Conservation (phyloP, 2,329 filamentous ascomycete genomes). For the Aspergillus persii region DNA sequence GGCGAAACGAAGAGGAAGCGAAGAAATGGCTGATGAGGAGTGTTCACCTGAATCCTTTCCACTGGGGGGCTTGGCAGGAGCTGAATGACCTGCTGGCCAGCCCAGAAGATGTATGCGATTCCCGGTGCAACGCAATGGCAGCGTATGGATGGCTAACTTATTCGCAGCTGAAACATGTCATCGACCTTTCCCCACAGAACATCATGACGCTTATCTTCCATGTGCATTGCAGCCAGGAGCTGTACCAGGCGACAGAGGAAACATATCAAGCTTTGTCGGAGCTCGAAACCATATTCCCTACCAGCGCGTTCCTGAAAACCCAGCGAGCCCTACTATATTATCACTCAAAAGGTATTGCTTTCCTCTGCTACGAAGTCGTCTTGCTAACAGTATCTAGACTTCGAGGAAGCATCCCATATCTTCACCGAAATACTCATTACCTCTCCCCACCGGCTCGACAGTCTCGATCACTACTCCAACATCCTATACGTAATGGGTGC, state of each 20-base stretch:
- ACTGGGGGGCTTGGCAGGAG: constrained; percentile 97
- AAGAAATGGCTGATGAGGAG: constrained; percentile 84
- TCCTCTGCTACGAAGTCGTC: not conserved
- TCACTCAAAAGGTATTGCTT: constrained; percentile 67
- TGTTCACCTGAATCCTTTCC: constrained; percentile 86
- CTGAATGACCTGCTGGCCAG: constrained; percentile 76
- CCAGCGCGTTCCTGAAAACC: constrained; percentile 83
- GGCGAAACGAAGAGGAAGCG: constrained; percentile 83
- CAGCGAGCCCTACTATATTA: constrained; percentile 86
- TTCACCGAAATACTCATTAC: constrained; percentile 67
- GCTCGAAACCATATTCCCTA: constrained; percentile 80
- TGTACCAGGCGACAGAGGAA: constrained; percentile 78
- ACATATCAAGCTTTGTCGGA: constrained; percentile 74
- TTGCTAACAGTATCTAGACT: constrained; percentile 44
- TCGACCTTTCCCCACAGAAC: constrained; percentile 75
- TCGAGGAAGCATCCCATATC: constrained; percentile 61
- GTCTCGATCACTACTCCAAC: constrained; percentile 93
- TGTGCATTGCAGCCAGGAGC: constrained; percentile 82
- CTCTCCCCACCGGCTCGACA: constrained; percentile 72
- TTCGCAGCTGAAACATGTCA: constrained; percentile 66
- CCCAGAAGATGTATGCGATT: constrained; percentile 69
- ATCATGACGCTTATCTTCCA: constrained; percentile 95
- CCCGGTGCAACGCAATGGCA: not conserved
- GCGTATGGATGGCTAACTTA: constrained; percentile 16
- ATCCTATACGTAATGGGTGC: constrained; percentile 91